Percentiles rank a stretch among this genome's conserved stretches.
Conservation (phyloP, 345 rosid species). For the Salix viminalis region DNA sequence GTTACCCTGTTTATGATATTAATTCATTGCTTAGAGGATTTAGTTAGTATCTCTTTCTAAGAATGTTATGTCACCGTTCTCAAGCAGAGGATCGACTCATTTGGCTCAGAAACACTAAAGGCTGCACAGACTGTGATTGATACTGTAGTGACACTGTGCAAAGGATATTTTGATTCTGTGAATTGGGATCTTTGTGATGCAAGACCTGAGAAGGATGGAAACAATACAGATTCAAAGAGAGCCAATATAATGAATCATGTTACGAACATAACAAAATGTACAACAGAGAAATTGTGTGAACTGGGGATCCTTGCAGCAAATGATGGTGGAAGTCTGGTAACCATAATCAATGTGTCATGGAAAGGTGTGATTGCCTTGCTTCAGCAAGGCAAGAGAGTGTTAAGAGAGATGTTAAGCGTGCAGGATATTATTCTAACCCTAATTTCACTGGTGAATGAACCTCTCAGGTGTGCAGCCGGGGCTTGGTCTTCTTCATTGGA, state of each 20-base stretch:
- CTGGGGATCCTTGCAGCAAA: slow-evolving; percentile 72
- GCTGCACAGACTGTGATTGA: slow-evolving; percentile 57
- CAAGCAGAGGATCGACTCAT: slow-evolving; percentile 55
- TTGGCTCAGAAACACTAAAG: slow-evolving; percentile 54
- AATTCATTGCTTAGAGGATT: background rate
- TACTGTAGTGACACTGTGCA: slow-evolving; percentile 55
- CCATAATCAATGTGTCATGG: slow-evolving; percentile 86
- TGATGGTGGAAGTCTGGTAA: slow-evolving; percentile 78
- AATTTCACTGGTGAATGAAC: slow-evolving; percentile 53
- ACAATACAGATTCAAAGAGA: slow-evolving; percentile 24
- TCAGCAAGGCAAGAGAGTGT: slow-evolving; percentile 56
- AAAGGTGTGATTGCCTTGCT: slow-evolving; percentile 85
- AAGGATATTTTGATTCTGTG: slow-evolving; percentile 42
- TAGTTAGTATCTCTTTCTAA: slow-evolving; percentile 12
- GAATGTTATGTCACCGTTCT: background rate
- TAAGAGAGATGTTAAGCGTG: slow-evolving; percentile 42
- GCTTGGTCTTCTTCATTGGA: slow-evolving; percentile 58
- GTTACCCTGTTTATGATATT: background rate
- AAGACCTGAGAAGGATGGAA: slow-evolving; percentile 25
- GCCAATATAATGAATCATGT: slow-evolving; percentile 34
- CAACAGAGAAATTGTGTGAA: slow-evolving; percentile 57
- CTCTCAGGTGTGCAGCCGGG: slow-evolving; percentile 63
- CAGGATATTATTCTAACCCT: slow-evolving; percentile 62
- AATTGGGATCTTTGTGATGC: slow-evolving; percentile 34
- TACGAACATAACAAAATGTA: slow-evolving; percentile 38